Conservation (phyloP, 1,139 yeast species). For the Hemisphaericaspora lyxosophila region DNA sequence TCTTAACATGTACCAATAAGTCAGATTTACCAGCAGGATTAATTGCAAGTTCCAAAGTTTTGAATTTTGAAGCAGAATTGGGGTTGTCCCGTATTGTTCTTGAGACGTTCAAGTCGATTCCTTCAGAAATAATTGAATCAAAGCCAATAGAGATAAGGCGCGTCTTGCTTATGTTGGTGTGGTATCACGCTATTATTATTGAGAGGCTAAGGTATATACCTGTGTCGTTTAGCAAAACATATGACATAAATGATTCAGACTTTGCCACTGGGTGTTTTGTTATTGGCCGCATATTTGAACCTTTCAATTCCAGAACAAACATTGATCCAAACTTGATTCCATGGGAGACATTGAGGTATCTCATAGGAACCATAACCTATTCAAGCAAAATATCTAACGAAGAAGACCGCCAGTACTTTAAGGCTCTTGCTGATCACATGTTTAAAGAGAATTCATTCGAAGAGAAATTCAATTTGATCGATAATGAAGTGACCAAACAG, state of each 20-base stretch:
- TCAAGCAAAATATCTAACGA: conserved; percentile 68
- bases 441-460: conserved; percentile 30
- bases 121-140: conserved; percentile 17
- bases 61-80: conserved; percentile 61
- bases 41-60: conserved; percentile 49
- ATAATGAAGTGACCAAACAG: conserved; percentile 20
- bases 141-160: conserved; percentile 48
- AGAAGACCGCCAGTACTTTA: conserved; percentile 41
- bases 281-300: conserved; percentile 39
- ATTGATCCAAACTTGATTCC: conserved; percentile 37
- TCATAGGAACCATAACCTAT: conserved; percentile 59
- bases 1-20: conserved; percentile 58
- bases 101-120: conserved; percentile 38
- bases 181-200: conserved; percentile 67
- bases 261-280: conserved; percentile 51
- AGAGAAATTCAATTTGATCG: conserved; percentile 31
- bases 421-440: conserved; percentile 23
- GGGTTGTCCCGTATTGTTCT: conserved; percentile 54
- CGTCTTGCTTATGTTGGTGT: conserved; percentile 55
- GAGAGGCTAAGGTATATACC: conserved; percentile 64
- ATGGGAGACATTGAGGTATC: conserved; percentile 54
- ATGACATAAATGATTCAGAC: conserved; percentile 79
- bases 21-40: conserved; percentile 54
- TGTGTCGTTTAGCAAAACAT: conserved; percentile 56
- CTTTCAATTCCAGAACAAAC: conserved; percentile 22